Evolutionary conservation across 495 filamentous ascomycete species (phyloP).

Genomic region (Lasiosphaeria miniovina): DNA sequence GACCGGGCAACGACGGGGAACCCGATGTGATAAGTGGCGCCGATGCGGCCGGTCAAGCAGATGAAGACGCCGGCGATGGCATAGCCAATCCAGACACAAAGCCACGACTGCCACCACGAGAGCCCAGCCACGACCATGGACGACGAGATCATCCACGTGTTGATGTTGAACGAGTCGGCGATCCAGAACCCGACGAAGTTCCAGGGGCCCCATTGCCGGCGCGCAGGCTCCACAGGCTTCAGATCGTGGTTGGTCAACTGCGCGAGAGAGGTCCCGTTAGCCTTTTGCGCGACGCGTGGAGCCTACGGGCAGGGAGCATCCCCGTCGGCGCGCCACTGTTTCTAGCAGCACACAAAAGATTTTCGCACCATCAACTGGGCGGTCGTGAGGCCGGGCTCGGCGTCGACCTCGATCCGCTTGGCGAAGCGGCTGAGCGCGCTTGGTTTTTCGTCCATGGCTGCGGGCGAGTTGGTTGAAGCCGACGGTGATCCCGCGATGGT

Average conservation of each 20-base stretch:
- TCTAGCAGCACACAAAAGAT: not conserved
- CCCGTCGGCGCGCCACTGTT: not conserved
- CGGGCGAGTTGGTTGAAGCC: not conserved
- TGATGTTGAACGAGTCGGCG: constrained; percentile 94
- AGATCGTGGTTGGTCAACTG: constrained; percentile 84
- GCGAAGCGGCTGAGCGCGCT: constrained; percentile 26
- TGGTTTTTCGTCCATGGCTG: constrained; percentile 12
- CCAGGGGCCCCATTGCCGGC: constrained; percentile 82
- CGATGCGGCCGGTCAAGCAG: constrained; percentile 76
- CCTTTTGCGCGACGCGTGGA: not conserved
- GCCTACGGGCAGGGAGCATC: not conserved
- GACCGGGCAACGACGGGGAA: constrained; percentile 76
- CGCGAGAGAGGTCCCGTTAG: constrained; percentile 3
- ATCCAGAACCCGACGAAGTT: constrained; percentile 93
- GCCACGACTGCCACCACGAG: constrained; percentile 95
- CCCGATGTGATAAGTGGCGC: constrained; percentile 84
- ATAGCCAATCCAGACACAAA: constrained; percentile 86
- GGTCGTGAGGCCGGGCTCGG: constrained; percentile 76
- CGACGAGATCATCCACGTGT: constrained; percentile 97
- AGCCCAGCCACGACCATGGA: constrained; percentile 71
- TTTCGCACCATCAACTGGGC: constrained; percentile 70
- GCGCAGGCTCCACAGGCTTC: constrained; percentile 82
- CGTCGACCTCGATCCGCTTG: constrained; percentile 64
- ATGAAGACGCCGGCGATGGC: constrained; percentile 73
- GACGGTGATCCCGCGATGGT: not conserved